A percentile compares a stretch with the other conserved stretches of the same genome.
Conservation (phyloP, 1,139 yeast genomes). For the Torulaspora globosa region DNA sequence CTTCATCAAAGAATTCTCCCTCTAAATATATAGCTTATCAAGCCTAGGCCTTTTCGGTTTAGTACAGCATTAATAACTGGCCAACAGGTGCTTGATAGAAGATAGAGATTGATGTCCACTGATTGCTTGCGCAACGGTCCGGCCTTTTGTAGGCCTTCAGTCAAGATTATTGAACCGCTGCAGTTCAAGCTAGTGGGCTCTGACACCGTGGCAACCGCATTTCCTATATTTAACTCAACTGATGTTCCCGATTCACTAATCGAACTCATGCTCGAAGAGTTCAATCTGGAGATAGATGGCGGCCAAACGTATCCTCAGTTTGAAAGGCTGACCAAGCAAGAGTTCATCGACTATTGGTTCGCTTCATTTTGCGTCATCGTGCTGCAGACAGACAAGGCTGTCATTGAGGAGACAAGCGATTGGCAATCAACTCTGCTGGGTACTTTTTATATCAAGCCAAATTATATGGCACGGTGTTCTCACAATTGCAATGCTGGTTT, state of each 20-base stretch:
- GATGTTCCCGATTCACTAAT: slow-evolving; percentile 65
- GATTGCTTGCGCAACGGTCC: slow-evolving; percentile 30
- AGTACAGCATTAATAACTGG: background rate
- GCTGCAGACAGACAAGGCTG: slow-evolving; percentile 35
- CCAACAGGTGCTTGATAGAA: background rate
- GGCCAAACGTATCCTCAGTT: slow-evolving; percentile 82
- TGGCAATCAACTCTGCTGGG: slow-evolving; percentile 55
- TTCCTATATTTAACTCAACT: slow-evolving; percentile 61
- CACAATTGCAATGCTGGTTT: slow-evolving; percentile 83
- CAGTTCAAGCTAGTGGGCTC: slow-evolving; percentile 70
- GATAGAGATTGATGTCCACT: slow-evolving; percentile 13
- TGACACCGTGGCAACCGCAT: slow-evolving; percentile 75
- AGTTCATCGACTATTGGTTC: slow-evolving; percentile 80
- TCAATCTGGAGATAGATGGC: slow-evolving; percentile 74
- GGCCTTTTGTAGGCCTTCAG: slow-evolving; percentile 29
- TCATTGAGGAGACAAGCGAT: slow-evolving; percentile 24
- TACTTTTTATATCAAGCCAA: slow-evolving; percentile 70
- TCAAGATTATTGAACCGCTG: slow-evolving; percentile 38
- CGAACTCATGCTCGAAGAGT: slow-evolving; percentile 69
- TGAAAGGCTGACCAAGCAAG: slow-evolving; percentile 57
- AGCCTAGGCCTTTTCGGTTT: background rate
- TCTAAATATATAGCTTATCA: slow-evolving; percentile 2
- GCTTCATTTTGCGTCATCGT: slow-evolving; percentile 64
- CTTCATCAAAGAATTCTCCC: slow-evolving; percentile 27
- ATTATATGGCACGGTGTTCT: slow-evolving; percentile 70